phyloP scores from a whole-genome alignment of 2,329 filamentous ascomycete genomes.

The Aspergillus aculeatus region DNA sequence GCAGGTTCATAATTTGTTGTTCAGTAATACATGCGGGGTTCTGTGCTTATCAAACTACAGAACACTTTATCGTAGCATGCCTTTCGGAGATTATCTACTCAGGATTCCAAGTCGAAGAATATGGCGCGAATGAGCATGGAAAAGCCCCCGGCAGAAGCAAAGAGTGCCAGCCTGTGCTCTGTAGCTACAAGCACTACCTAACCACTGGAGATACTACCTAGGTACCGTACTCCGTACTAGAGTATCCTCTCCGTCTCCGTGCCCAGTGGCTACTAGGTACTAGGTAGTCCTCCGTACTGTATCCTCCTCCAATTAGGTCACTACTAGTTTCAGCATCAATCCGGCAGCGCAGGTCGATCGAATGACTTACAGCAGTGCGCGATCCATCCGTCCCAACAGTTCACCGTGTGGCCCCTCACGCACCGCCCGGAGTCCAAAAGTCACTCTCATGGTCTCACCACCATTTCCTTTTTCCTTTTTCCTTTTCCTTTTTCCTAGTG shows the following conservation, averaged over 20 bases:
- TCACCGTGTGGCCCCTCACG: constrained; percentile 14
- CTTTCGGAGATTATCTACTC: not conserved
- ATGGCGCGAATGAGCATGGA: no score
- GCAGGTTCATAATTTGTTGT: no score
- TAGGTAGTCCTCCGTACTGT: not conserved
- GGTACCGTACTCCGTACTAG: not conserved
- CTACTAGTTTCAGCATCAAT: constrained; percentile 20
- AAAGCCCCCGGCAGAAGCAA: not conserved
- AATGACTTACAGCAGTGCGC: constrained; percentile 26
- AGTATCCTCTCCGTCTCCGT: not conserved
- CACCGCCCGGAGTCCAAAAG: constrained; percentile 9
- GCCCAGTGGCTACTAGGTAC: not conserved
- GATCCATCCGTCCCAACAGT: constrained; percentile 20
- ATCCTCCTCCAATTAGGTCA: constrained; percentile 12
- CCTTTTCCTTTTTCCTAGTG: not conserved
- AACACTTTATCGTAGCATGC: no score
- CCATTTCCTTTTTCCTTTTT: no score
- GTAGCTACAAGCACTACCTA: no score
- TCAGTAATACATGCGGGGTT: no score
- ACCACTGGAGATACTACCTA: no score
- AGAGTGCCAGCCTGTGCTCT: not conserved
- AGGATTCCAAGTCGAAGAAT: not conserved
- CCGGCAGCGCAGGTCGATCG: constrained; percentile 22
- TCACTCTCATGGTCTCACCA: not conserved
- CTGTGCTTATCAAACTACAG: no score